Evolutionary conservation across 495 filamentous ascomycete species (phyloP), one percentile per base, ranked within the genome.

Genomic region (Podospora didyma): DNA sequence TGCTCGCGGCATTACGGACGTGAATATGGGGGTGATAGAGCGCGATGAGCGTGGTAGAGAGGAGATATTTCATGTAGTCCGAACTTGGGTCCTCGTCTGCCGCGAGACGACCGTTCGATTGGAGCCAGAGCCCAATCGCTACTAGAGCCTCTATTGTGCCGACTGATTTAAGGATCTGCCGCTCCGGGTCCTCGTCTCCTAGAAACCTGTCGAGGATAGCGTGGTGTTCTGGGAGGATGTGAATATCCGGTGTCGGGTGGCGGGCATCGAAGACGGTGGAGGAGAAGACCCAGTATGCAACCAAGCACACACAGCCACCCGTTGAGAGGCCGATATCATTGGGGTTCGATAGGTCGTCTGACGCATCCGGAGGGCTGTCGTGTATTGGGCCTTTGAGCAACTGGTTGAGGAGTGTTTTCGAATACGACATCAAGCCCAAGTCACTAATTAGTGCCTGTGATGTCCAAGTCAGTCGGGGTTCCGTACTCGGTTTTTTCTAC

Each of bases 291-390:
- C 75, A 76, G 63, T 76, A 79, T n/a, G 83, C 79, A 9, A 85
- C 68, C 19, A 92, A 76, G 37, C 87, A 79, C 3, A 89, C 70
- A 12, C 82, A 79, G 3, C 88, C 89, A 21, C 85, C 81, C 53
- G 86, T 82, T 41, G 92, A 91, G 0, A 96, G 77, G 10, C 85
- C 83, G 47, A 96, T 87, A 20, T 89, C 82, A 16, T 85, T 80
- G 19, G 76, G 60, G 49, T 78, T 61, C 66, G 79, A 56, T 60
- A 77, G 60, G 49, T 72, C 68, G 24, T 77, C 73, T 3, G 72
- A 60, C 19, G 70, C 64, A 5, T 69, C 65, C 3, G 80, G 61
- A 0, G 74, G 71, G 42, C 72, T 60, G 17, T 58, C 68, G 45
- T 67, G 51, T 31, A 67, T 53, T 3, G 67, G 63, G 2, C 67